Evolutionary conservation across 202 grass and related monocot genomes (phyloP).

Genomic region (Zizania palustris): DNA sequence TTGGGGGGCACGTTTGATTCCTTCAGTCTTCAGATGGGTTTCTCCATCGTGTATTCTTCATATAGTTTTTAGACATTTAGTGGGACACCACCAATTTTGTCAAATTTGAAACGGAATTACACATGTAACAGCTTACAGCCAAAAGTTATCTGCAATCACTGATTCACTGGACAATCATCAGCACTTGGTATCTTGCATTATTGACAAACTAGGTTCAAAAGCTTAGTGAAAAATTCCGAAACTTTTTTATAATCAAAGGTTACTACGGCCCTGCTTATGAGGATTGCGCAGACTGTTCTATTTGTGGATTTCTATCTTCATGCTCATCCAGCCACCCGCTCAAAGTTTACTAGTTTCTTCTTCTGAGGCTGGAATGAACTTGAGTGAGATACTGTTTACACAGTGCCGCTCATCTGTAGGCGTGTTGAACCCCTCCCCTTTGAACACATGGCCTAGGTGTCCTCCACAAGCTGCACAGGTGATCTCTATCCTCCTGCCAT

Average conservation of each 20-base stretch:
- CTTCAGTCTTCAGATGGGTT: background rate
- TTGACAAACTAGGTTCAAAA: background rate
- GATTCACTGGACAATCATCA: background rate
- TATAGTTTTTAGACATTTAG: no score
- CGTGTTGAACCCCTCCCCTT: conserved; percentile 86
- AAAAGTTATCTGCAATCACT: background rate
- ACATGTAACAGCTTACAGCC: conserved; percentile 6
- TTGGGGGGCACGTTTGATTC: background rate
- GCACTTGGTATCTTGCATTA: background rate
- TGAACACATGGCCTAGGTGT: conserved; percentile 85
- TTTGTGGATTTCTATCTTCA: background rate
- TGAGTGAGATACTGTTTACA: conserved; percentile 92
- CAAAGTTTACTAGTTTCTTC: conserved; percentile 20
- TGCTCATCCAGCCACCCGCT: background rate
- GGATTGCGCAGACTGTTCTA: background rate
- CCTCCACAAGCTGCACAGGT: conserved; percentile 82
- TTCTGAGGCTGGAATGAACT: conserved; percentile 61
- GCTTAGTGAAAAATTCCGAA: background rate
- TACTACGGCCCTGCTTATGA: background rate
- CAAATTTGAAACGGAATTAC: background rate
- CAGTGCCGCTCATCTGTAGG: conserved; percentile 83
- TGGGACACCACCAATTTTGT: no score
- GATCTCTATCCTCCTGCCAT: conserved; percentile 81
- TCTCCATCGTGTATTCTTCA: background rate
- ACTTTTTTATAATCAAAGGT: background rate